Evolutionary conservation across 2,329 filamentous ascomycete genomes (phyloP).

Genomic region (Cercospora zeae-maydis): DNA sequence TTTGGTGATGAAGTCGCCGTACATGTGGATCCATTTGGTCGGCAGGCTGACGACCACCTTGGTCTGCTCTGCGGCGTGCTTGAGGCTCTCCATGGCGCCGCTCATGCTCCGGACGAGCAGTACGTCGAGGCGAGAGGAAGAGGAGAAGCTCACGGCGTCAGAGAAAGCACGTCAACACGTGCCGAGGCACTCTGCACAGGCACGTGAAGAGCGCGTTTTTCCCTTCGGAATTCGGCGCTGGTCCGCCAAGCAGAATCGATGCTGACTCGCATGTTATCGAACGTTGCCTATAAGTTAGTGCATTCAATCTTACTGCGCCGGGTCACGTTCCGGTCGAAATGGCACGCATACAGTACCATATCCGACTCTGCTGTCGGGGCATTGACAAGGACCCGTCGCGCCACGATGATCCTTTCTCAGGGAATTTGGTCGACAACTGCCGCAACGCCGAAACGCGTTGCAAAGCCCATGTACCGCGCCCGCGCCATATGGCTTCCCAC

Average conservation of each 20-base stretch:
- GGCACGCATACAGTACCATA: not conserved
- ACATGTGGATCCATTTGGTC: constrained; percentile 50
- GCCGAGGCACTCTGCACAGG: not conserved
- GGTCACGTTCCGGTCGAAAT: not conserved
- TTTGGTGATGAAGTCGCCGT: constrained; percentile 88
- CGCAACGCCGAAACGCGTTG: not conserved
- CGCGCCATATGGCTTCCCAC: not conserved
- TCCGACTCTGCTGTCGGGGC: not conserved
- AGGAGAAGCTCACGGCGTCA: not conserved
- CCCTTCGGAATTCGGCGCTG: not conserved
- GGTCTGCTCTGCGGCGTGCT: constrained; percentile 31
- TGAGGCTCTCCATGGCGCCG: constrained; percentile 30
- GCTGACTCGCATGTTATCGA: not conserved
- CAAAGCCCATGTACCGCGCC: not conserved
- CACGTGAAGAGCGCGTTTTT: not conserved
- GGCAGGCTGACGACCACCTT: constrained; percentile 32
- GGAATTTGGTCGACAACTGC: not conserved
- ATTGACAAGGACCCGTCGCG: not conserved
- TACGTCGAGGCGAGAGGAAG: not conserved
- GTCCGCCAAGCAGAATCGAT: not conserved
- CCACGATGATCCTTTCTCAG: not conserved
- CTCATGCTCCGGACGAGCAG: constrained; percentile 3
- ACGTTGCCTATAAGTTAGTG: not conserved
- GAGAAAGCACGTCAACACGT: not conserved
- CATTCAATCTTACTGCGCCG: not conserved